phyloP scores from a whole-genome alignment of 306 rosid genomes.

The Prunus fruticosa region DNA sequence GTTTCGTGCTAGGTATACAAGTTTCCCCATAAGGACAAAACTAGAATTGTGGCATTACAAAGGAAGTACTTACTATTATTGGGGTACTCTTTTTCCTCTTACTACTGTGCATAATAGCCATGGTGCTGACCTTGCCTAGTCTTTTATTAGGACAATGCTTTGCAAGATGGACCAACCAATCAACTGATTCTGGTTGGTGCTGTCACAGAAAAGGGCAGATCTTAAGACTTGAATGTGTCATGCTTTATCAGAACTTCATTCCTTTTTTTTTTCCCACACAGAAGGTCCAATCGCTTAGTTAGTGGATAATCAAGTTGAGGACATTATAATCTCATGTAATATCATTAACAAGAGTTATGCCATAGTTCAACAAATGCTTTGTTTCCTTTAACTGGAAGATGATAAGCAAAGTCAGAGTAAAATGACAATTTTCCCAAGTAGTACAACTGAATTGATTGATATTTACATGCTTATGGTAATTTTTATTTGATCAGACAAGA shows the following conservation, averaged over 20 bases:
- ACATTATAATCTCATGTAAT: background rate
- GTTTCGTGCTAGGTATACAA: background rate
- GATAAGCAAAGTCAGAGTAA: background rate
- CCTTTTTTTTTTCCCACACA: background rate
- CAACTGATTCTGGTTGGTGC: too few relatives aligned
- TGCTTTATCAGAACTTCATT: background rate
- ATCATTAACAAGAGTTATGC: background rate
- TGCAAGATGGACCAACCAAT: background rate
- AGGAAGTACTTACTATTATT: background rate
- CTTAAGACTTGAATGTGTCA: background rate
- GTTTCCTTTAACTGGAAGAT: background rate
- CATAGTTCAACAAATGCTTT: background rate
- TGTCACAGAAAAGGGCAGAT: background rate
- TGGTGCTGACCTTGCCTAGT: background rate
- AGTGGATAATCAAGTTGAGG: background rate
- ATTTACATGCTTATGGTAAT: background rate
- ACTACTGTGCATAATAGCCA: background rate
- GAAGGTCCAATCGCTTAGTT: background rate
- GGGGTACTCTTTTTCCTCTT: background rate
- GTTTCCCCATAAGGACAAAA: background rate
- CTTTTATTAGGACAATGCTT: background rate
- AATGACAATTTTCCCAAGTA: background rate
- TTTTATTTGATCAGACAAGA: conserved; percentile 28
- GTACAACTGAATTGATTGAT: background rate
- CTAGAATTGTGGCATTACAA: background rate